Conservation (phyloP, 495 filamentous ascomycete genomes). For the Xylaria castorea region DNA sequence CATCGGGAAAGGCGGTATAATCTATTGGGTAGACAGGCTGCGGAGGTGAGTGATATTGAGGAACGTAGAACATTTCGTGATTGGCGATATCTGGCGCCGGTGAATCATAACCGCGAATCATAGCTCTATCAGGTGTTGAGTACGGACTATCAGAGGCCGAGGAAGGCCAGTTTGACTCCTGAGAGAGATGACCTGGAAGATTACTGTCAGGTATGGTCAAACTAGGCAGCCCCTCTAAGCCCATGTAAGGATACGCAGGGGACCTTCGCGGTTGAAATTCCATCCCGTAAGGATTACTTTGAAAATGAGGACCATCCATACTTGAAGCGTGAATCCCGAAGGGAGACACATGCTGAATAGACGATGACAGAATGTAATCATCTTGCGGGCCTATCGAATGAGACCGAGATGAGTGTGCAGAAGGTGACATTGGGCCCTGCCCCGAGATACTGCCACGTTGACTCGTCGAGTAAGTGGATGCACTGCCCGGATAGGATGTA, state of each 20-base stretch:
- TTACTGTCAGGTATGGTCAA: constrained; percentile 44
- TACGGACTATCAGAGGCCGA: constrained; percentile 57
- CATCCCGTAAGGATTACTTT: constrained; percentile 32
- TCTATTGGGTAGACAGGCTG: constrained; percentile 23
- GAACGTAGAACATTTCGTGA: constrained; percentile 4
- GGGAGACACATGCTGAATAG: constrained; percentile 11
- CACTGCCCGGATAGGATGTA: constrained; percentile 28
- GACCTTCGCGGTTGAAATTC: constrained; percentile 37
- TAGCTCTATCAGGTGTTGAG: constrained; percentile 46
- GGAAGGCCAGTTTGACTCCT: constrained; percentile 54
- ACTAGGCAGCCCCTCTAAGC: constrained; percentile 33
- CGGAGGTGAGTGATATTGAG: constrained; percentile 29
- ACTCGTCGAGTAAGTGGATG: constrained; percentile 33
- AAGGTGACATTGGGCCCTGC: constrained; percentile 36
- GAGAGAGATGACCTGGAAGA: constrained; percentile 39
- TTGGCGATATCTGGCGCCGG: constrained; percentile 28
- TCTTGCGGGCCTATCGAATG: constrained; percentile 29
- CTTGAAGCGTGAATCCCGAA: constrained; percentile 31
- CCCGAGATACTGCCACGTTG: constrained; percentile 32
- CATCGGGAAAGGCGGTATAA: constrained; percentile 31
- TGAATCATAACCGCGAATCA: constrained; percentile 32
- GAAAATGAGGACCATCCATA: constrained; percentile 35
- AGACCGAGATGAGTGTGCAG: constrained; percentile 27
- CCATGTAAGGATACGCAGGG: constrained; percentile 34
- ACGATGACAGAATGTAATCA: constrained; percentile 33